Percentiles rank a stretch among this genome's conserved stretches.
Evolutionary conservation across 176 grass and related monocot species (phyloP).

Genomic region (Cenchrus purpureus): DNA sequence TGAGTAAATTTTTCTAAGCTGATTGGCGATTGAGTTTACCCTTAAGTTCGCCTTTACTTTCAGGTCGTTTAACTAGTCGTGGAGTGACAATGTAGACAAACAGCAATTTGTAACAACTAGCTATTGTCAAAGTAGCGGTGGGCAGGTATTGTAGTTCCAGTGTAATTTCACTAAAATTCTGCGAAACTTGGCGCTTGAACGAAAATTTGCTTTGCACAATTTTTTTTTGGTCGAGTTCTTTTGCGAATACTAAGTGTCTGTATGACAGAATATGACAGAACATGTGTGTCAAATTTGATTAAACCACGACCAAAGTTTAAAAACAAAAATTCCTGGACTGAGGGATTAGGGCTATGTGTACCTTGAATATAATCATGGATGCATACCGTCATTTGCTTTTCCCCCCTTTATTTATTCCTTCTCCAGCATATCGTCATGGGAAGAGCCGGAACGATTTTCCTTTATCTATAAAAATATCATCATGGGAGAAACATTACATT

Average conservation of each 20-base stretch:
- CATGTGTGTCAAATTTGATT: no score
- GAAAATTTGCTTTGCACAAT: no score
- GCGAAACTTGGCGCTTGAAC: not conserved
- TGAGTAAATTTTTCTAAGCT: not conserved
- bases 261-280: no score
- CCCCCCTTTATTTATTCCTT: not conserved
- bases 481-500: conserved; percentile 6
- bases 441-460: not conserved
- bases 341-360: no score
- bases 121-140: not conserved
- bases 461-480: not conserved
- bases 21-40: not conserved
- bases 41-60: not conserved
- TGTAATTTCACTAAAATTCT: not conserved
- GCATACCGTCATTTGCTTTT: no score
- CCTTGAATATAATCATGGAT: not conserved
- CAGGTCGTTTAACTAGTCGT: not conserved
- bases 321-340: no score
- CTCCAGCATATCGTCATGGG: not conserved
- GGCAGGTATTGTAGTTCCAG: not conserved
- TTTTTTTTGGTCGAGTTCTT: no score
- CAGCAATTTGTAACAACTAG: not conserved
- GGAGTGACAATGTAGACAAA: not conserved
- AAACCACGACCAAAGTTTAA: no score
- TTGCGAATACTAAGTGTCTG: no score